Evolutionary conservation across 306 rosid species (phyloP).

Genomic region (Erythrophleum fordii): DNA sequence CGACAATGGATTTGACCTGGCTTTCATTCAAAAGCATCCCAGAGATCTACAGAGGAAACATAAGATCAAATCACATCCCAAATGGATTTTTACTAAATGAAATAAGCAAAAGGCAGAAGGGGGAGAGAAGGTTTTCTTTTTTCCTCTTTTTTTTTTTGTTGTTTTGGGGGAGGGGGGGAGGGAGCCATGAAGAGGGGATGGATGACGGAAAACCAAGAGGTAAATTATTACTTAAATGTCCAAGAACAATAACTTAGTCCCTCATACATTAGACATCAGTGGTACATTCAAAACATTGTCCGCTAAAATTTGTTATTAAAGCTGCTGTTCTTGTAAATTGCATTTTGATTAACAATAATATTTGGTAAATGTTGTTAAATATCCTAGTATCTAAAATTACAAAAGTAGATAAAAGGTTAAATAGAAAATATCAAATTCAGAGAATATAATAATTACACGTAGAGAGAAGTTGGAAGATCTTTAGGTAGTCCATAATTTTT

Average conservation of each 20-base stretch:
- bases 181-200: not conserved
- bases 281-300: not conserved
- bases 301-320: not conserved
- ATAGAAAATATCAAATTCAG: not conserved
- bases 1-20: constrained; percentile 86
- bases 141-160: too few species aligned
- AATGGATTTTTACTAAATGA: not conserved
- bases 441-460: not conserved
- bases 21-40: constrained; percentile 88
- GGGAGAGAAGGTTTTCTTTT: not conserved
- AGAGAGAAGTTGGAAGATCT: not conserved
- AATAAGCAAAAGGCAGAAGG: not conserved
- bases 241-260: not conserved
- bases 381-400: too few species aligned
- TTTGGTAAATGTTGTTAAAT: too few species aligned
- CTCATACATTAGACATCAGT: not conserved
- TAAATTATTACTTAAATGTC: not conserved
- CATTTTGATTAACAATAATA: too few species aligned
- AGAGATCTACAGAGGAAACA: constrained; percentile 61
- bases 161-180: too few species aligned
- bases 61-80: constrained; percentile 11
- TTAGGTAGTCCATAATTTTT: not conserved
- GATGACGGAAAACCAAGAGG: not conserved
- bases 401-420: too few species aligned
- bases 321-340: too few species aligned